These are phyloP conservation scores for Pythium grandisporangium DNA, from an alignment of 352 stramenopile species.

Conservation along the genomic window DNA sequence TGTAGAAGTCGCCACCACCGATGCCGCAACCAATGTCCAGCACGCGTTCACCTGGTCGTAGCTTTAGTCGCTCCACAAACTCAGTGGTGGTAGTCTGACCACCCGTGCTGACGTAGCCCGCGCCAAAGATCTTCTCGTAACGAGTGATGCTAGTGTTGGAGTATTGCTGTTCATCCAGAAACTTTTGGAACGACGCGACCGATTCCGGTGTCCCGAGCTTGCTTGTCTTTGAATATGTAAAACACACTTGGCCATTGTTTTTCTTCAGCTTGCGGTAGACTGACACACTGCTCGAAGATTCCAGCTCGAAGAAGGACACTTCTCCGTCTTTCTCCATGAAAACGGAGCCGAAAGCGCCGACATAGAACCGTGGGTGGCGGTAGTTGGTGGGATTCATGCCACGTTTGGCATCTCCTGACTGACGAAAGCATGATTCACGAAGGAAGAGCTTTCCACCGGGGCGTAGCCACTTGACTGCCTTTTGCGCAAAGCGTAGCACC, in stretches of 20 bases:
- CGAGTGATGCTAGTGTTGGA: slow-evolving; percentile 58
- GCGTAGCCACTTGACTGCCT: slow-evolving; percentile 53
- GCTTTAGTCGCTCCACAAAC: slow-evolving; percentile 51
- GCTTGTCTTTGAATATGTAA: slow-evolving; percentile 47
- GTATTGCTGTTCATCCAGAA: slow-evolving; percentile 65
- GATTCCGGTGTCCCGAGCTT: slow-evolving; percentile 26
- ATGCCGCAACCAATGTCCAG: slow-evolving; percentile 89
- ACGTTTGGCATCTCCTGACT: slow-evolving; percentile 54
- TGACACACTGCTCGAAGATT: slow-evolving; percentile 48
- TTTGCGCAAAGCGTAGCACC: slow-evolving; percentile 37
- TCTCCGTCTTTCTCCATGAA: slow-evolving; percentile 27
- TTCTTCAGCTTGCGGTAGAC: slow-evolving; percentile 73
- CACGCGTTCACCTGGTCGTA: slow-evolving; percentile 47
- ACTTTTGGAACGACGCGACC: slow-evolving; percentile 54
- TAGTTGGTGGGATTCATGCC: slow-evolving; percentile 57
- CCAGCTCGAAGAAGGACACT: slow-evolving; percentile 48
- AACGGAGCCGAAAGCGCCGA: slow-evolving; percentile 42
- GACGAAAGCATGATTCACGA: slow-evolving; percentile 54
- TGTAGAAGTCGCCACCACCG: slow-evolving; percentile 85
- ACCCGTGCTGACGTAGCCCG: slow-evolving; percentile 58
- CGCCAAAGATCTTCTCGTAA: slow-evolving; percentile 70
- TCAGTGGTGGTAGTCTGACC: slow-evolving; percentile 58
- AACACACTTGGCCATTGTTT: slow-evolving; percentile 76
- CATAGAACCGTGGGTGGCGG: slow-evolving; percentile 59
- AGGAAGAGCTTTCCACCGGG: slow-evolving; percentile 59